phyloP scores from a whole-genome alignment of 192 early-diverging fungal species.

The Backusella westeae region DNA sequence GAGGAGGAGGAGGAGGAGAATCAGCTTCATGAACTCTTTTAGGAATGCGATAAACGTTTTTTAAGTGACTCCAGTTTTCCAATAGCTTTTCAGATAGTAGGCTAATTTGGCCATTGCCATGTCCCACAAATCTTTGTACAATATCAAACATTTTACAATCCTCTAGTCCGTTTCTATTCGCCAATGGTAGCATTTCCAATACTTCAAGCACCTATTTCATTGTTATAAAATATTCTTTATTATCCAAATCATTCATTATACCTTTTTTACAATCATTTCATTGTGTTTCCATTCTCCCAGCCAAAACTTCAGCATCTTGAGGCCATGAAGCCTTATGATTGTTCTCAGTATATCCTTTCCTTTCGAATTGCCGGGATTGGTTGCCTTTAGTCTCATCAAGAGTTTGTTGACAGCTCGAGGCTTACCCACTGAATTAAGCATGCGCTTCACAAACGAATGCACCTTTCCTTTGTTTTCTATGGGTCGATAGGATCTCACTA shows the following conservation, averaged over 20 bases:
- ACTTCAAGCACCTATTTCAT: slow-evolving; percentile 37
- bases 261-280: slow-evolving; percentile 6
- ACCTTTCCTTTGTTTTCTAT: slow-evolving; percentile 68
- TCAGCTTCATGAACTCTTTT: slow-evolving; percentile 32
- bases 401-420: slow-evolving; percentile 51
- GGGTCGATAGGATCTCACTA: slow-evolving; percentile 34
- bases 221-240: slow-evolving; percentile 33
- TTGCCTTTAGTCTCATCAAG: slow-evolving; percentile 65
- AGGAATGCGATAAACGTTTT: slow-evolving; percentile 57
- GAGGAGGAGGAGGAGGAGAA: background rate
- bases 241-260: slow-evolving; percentile 49
- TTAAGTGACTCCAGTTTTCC: slow-evolving; percentile 50
- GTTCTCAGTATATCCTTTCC: slow-evolving; percentile 46
- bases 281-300: slow-evolving; percentile 56
- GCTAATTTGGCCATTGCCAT: slow-evolving; percentile 47
- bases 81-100: slow-evolving; percentile 48
- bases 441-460: slow-evolving; percentile 68
- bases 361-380: slow-evolving; percentile 25
- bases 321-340: slow-evolving; percentile 64
- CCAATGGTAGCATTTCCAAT: slow-evolving; percentile 75
- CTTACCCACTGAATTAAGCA: slow-evolving; percentile 59
- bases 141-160: slow-evolving; percentile 72
- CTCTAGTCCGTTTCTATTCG: slow-evolving; percentile 75
- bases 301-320: slow-evolving; percentile 75
- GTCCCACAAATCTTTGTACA: slow-evolving; percentile 50